Conservation (phyloP, 164 flowering plant genomes). For the Kingdonia uniflora region DNA sequence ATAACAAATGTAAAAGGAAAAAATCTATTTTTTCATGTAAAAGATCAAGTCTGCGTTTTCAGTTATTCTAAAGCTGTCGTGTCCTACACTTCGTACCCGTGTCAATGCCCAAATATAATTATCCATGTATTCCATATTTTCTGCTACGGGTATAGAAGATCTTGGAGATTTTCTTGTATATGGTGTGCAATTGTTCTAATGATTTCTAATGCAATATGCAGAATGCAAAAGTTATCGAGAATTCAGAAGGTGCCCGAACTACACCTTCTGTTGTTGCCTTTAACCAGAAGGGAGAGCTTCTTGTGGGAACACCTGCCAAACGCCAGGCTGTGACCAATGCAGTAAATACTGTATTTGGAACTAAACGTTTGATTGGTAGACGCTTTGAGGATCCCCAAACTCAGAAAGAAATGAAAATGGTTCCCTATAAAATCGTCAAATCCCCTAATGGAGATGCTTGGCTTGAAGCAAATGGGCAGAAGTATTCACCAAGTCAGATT, state of each 20-base stretch:
- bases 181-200: no score
- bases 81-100: no score
- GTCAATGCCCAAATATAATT: no score
- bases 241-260: constrained; percentile 58
- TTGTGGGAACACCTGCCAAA: constrained; percentile 70
- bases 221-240: constrained; percentile 75
- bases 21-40: no score
- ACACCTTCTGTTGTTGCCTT: constrained; percentile 76
- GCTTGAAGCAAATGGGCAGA: constrained; percentile 63
- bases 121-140: no score
- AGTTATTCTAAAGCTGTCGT: no score
- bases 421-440: constrained; percentile 52
- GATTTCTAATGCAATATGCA: constrained; percentile 10
- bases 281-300: constrained; percentile 49
- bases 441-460: constrained; percentile 79
- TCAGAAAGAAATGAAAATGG: constrained; percentile 76
- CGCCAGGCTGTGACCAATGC: constrained; percentile 76
- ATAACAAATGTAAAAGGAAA: no score
- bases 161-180: no score
- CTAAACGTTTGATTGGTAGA: constrained; percentile 61
- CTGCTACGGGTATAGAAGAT: no score
- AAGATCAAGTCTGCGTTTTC: no score
- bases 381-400: constrained; percentile 57
- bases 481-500: constrained; percentile 60
- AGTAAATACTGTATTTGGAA: constrained; percentile 54